phyloP scores from a whole-genome alignment of 2,329 filamentous ascomycete genomes.

The Aureobasidium musti region DNA sequence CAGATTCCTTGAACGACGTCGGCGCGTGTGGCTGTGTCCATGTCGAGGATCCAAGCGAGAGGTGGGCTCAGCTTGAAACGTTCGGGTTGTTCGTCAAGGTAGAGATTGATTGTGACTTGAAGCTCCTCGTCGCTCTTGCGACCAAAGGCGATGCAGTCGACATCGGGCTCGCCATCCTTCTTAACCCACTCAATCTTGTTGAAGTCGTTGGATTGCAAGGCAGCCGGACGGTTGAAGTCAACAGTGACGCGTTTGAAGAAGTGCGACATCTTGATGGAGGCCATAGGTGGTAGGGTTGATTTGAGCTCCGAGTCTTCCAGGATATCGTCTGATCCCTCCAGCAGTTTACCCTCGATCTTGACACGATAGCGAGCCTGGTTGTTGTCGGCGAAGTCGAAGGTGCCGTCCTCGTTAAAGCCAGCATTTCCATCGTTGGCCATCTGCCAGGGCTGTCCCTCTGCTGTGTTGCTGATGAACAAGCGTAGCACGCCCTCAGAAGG shows the following conservation, averaged over 20 bases:
- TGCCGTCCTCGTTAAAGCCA: slow-evolving; percentile 65
- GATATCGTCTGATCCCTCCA: slow-evolving; percentile 58
- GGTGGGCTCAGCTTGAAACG: slow-evolving; percentile 76
- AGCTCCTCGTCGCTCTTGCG: slow-evolving; percentile 88
- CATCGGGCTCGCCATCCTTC: slow-evolving; percentile 63
- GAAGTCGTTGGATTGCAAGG: slow-evolving; percentile 66
- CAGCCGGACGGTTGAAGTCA: slow-evolving; percentile 57
- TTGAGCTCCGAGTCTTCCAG: slow-evolving; percentile 42
- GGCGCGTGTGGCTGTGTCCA: slow-evolving; percentile 80
- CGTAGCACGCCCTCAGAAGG: slow-evolving; percentile 71
- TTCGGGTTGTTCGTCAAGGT: slow-evolving; percentile 81
- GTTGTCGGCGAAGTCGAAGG: slow-evolving; percentile 77
- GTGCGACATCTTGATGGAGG: slow-evolving; percentile 54
- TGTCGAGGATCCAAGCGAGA: slow-evolving; percentile 81
- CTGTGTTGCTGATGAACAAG: slow-evolving; percentile 93
- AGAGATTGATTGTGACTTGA: slow-evolving; percentile 85
- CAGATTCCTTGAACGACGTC: slow-evolving; percentile 89
- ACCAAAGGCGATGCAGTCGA: slow-evolving; percentile 90
- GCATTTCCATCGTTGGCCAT: slow-evolving; percentile 49
- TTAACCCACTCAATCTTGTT: slow-evolving; percentile 83
- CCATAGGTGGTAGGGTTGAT: slow-evolving; percentile 10
- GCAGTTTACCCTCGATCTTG: slow-evolving; percentile 83
- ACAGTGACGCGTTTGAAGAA: slow-evolving; percentile 82
- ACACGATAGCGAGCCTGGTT: slow-evolving; percentile 81
- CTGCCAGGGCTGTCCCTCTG: slow-evolving; percentile 94